phyloP scores from a whole-genome alignment of 169 alveolate species.

The Eimeria praecox region DNA sequence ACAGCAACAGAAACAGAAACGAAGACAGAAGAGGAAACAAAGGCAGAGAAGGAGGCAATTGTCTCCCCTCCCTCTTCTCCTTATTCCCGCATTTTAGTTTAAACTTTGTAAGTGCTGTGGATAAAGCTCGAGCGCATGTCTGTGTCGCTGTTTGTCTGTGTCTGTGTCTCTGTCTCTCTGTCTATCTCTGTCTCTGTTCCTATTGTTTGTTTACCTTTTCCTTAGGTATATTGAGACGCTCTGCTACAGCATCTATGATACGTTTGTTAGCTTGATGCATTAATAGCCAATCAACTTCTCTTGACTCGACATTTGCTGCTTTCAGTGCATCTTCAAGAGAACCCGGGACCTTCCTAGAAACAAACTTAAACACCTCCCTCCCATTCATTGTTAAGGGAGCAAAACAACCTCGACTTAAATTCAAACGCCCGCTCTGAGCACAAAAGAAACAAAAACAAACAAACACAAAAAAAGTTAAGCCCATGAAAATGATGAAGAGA shows the following conservation, averaged over 20 bases:
- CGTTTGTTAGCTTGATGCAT: conserved; percentile 88
- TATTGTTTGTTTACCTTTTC: conserved; percentile 81
- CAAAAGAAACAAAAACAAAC: background rate
- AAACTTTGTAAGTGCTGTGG: too few relatives aligned
- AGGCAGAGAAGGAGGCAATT: too few relatives aligned
- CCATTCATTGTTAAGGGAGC: conserved; percentile 87
- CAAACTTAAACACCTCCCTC: conserved; percentile 87
- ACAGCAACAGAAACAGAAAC: too few relatives aligned
- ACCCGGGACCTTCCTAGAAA: conserved; percentile 84
- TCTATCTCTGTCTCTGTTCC: too few relatives aligned
- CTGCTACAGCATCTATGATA: conserved; percentile 87
- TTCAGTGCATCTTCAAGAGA: conserved; percentile 79
- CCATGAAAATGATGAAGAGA: too few relatives aligned
- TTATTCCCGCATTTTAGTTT: too few relatives aligned
- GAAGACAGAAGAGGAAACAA: background rate
- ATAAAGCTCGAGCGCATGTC: too few relatives aligned
- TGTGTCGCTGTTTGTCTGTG: too few relatives aligned
- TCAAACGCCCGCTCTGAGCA: conserved; percentile 16
- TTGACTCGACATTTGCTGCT: conserved; percentile 80
- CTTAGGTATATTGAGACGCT: conserved; percentile 81
- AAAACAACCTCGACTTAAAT: conserved; percentile 57
- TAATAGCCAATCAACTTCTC: conserved; percentile 86
- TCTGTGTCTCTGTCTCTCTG: too few relatives aligned
- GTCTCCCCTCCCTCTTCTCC: too few relatives aligned
- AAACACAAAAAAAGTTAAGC: too few relatives aligned